Base-by-base conservation (phyloP, 345 rosid species). In the Rhodomyrtus tomentosa region DNA sequence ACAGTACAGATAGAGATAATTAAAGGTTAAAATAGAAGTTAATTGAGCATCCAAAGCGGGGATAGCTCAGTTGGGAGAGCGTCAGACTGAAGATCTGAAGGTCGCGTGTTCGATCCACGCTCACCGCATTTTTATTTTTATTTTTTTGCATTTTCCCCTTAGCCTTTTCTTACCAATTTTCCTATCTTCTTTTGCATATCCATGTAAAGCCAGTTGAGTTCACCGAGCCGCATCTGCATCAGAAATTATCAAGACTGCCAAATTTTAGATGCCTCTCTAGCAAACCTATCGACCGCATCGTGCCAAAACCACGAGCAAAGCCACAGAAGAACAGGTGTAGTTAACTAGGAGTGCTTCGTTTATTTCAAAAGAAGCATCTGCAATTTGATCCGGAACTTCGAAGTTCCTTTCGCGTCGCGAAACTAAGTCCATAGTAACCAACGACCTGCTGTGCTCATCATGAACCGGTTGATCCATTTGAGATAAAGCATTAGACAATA, bases 11-110 rank as follows among this genome's bases (percentile, higher is more conserved):
- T 38, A 38, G 3, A 38, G 5, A 38, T 38, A n/a, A n/a, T n/a
- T n/a, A n/a, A n/a, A n/a, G n/a, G n/a, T n/a, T n/a, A n/a, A n/a
- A n/a, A n/a, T n/a, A n/a, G n/a, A n/a, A n/a, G n/a, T n/a, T n/a
- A n/a, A n/a, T n/a, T n/a, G n/a, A n/a, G n/a, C n/a, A n/a, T n/a
- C n/a, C n/a, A n/a, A n/a, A 13, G 95, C 92, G 95, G 95, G 94
- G 95, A 92, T 94, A 93, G 96, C 95, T 93, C 93, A 93, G 96
- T 94, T 94, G 98, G 96, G 98, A 93, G 95, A 92, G 98, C 95
- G 93, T 95, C 95, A 93, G 98, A 93, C 96, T 95, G 96, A 95
- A 95, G 98, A 94, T 94, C 95, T 94, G 95, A 93, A 94, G 98
- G 98, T 90, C 95, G 91, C 95, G 93, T 92, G 95, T 95, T 95